Evolutionary conservation across 305 asterid genomes (phyloP), one percentile per base, ranked within the genome.

Genomic region (Solanum hybrid): DNA sequence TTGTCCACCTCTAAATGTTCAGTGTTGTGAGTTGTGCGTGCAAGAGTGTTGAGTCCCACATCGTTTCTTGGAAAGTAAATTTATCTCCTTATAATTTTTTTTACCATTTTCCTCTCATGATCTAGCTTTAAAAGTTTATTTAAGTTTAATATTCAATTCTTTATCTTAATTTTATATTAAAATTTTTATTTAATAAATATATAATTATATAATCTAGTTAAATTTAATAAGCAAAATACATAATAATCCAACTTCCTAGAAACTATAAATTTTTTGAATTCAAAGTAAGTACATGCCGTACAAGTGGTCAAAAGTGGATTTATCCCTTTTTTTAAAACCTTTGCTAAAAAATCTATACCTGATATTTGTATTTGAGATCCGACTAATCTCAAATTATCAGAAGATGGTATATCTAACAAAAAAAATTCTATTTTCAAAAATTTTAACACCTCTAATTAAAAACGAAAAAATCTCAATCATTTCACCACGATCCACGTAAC

Each of bases 391-490:
- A 60, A 17, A 56, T 56, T 20, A 0, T 1, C 0, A 10, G 3
- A 66, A 66, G 14, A 10, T 1, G 29, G 26, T 0, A n/a, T 2
- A n/a, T 10, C 0, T 2, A n/a, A 66, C 11, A n/a, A n/a, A 1
- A 2, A 8, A 1, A 5, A 4, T 4, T 66, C 1, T n/a, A 2
- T 66, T 66, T 66, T 1, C 0, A 0, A 66, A 66, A 66, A 4
- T 0, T 9, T 9, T 2, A 10, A 66, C 0, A 64, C 2, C 1
- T 64, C 1, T 9, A 1, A n/a, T n/a, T 22, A 66, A 66, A 9
- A 0, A 24, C 1, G 5, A 0, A 69, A 66, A 10, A 10, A 2
- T 24, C 1, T 24, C 2, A 69, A 24, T 5, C 2, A 69, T 69
- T 2, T 22, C 3, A n/a, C 12, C 14, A 8, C 3, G 1, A 4